Base-by-base conservation (phyloP, 1,139 yeast genomes). In the Geotrichum australiense region DNA sequence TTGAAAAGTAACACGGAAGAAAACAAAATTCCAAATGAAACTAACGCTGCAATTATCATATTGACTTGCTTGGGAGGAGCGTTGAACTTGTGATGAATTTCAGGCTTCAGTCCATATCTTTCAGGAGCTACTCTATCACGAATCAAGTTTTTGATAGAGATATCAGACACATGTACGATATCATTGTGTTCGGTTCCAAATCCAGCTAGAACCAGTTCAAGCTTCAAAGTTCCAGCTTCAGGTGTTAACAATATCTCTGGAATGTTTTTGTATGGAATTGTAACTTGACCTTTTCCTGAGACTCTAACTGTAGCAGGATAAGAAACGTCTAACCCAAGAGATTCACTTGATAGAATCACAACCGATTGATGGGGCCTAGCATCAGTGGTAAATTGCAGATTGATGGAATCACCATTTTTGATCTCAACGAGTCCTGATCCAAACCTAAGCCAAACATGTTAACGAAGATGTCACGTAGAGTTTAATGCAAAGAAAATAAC, bases 71-170 rank as follows among this genome's bases (percentile, higher is more conserved):
- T 62, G 29, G 80, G 78, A 21, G 76, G 74, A 5, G 65, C 57
- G 47, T 70, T 71, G 69, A 87, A 87, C 37, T 68, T 63, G 59
- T 86, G 94, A 51, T 68, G 68, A 52, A 87, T 82, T 62, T 83
- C 94, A 5, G 82, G 78, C 38, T 44, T 34, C 31, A 32, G n/a
- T 5, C 37, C 34, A 12, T 34, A 39, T 21, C 58, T 47, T 21
- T 39, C 22, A 1, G 57, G 54, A 32, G 43, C 26, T 26, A 5
- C 12, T 26, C 12, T 11, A 30, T 30, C 34, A 6, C 34, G 11
- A 11, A 8, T 11, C 12, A 7, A 30, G 10, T 30, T 30, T 6
- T 10, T 18, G n/a, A 25, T 5, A 8, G 27, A 32, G 36, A 18
- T 18, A 18, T 26, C 27, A 34, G 28, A 23, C 26, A 6, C 26